Evolutionary conservation across 2,329 filamentous ascomycete genomes (phyloP).

Genomic region (Cladosporium sp.): DNA sequence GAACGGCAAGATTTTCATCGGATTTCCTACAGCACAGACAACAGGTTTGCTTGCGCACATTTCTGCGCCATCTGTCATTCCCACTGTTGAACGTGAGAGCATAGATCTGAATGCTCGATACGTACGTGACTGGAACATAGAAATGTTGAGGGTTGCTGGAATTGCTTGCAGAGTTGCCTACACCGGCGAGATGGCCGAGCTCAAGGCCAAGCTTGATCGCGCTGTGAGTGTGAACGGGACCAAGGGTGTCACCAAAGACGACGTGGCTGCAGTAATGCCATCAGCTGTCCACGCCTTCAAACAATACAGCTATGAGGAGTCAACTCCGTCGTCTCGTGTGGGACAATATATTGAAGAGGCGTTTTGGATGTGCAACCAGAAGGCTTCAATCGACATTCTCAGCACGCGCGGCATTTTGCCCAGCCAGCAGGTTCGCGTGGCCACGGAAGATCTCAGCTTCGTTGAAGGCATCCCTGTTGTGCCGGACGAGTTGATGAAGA

Average conservation of each 20-base stretch:
- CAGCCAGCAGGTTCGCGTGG: slow-evolving; percentile 80
- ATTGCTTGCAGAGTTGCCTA: slow-evolving; percentile 89
- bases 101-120: slow-evolving; percentile 95
- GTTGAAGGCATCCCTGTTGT: slow-evolving; percentile 86
- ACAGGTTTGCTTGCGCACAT: slow-evolving; percentile 93
- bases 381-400: slow-evolving; percentile 80
- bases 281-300: slow-evolving; percentile 80
- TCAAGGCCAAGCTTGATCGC: slow-evolving; percentile 57
- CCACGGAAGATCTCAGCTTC: slow-evolving; percentile 70
- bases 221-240: slow-evolving; percentile 31
- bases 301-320: slow-evolving; percentile 85
- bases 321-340: slow-evolving; percentile 81
- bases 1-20: slow-evolving; percentile 91
- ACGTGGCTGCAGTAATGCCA: slow-evolving; percentile 68
- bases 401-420: slow-evolving; percentile 84
- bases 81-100: slow-evolving; percentile 93
- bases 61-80: slow-evolving; percentile 92
- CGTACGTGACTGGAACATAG: slow-evolving; percentile 92
- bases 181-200: slow-evolving; percentile 77
- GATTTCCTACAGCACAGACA: slow-evolving; percentile 95
- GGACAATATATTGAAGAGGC: slow-evolving; percentile 88
- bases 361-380: slow-evolving; percentile 90
- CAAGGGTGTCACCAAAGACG: slow-evolving; percentile 58
- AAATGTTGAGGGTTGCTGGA: slow-evolving; percentile 86
- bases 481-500: slow-evolving; percentile 70